A percentile compares a stretch with the other conserved stretches of the same genome.
phyloP scores from a whole-genome alignment of 192 early-diverging fungal species.

The Mortierella alpina region DNA sequence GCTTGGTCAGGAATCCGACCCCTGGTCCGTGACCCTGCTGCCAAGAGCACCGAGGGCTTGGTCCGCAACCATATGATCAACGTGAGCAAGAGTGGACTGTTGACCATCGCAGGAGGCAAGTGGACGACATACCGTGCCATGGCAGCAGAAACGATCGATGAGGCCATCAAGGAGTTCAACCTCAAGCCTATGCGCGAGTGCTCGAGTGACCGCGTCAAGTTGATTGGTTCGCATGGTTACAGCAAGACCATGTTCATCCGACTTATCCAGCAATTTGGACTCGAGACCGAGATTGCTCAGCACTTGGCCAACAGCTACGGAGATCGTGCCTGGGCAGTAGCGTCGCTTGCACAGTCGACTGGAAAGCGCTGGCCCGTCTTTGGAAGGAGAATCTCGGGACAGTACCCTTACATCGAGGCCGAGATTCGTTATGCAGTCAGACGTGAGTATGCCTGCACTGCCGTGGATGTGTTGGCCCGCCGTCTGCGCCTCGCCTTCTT shows the following conservation, averaged over 20 bases:
- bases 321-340: slow-evolving; percentile 94
- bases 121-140: slow-evolving; percentile 99
- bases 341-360: slow-evolving; percentile 80
- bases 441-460: slow-evolving; percentile 93
- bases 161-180: slow-evolving; percentile 80
- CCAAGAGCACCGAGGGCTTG: slow-evolving; percentile 90
- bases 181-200: slow-evolving; percentile 77
- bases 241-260: slow-evolving; percentile 95
- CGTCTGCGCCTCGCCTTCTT: slow-evolving; percentile 93
- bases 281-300: slow-evolving; percentile 92
- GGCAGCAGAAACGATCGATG: slow-evolving; percentile 95
- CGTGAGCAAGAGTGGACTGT: slow-evolving; percentile 78
- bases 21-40: slow-evolving; percentile 93
- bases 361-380: slow-evolving; percentile 82
- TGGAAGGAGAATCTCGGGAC: slow-evolving; percentile 79
- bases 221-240: slow-evolving; percentile 91
- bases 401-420: slow-evolving; percentile 94
- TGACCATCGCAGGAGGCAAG: slow-evolving; percentile 98
- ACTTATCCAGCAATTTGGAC: slow-evolving; percentile 94
- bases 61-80: slow-evolving; percentile 99
- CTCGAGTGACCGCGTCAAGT: slow-evolving; percentile 76
- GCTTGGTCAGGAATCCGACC: slow-evolving; percentile 99
- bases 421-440: slow-evolving; percentile 93
- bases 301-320: slow-evolving; percentile 94
- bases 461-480: slow-evolving; percentile 93